Evolutionary conservation across 805 yeast species (phyloP), one percentile per base, ranked within the genome.

Genomic region (Pichia deserticola): DNA sequence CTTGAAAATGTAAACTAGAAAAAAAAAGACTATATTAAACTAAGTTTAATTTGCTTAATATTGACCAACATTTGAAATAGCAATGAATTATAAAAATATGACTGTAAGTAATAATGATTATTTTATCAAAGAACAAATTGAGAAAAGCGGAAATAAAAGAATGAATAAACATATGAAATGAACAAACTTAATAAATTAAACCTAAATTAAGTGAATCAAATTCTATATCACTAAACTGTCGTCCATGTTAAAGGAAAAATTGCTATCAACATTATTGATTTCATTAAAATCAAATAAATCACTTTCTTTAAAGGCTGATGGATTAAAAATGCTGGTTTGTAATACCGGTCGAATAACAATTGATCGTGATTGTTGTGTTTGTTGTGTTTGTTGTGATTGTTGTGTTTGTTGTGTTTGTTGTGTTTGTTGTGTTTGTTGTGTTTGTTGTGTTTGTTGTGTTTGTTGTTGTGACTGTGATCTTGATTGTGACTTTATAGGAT

Each of bases 221-320:
- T 6, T 35, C 41, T 39, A 49, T 27, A 49, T 45, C 5, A 49
- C 52, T 8, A 49, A 41, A 45, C 52, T 45, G 15, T 49, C 49
- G n/a, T 49, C 52, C 48, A 49, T 45, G 13, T 49, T 44, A 35
- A 49, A 49, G 3, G 48, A 39, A 33, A 49, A 49, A 30, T 41
- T 41, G 9, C 40, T 34, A 49, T 45, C 52, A 20, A 41, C 49
- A 3, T 20, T 38, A 4, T 40, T n/a, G 4, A 47, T 47, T 28
- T 42, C 52, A 33, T 45, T 39, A 38, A 45, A 49, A 36, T 49
- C 43, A 34, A 49, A 45, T 5, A 41, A 9, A 11, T 40, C 51
- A 3, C 37, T 15, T 28, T 35, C 39, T 28, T 44, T 35, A 4
- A 40, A 9, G 1, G 32, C 8, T 6, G 38, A 42, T n/a, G 27